Conservation (phyloP, 129 eudicot genomes). For the Pseudognaphalium luteoalbum region DNA sequence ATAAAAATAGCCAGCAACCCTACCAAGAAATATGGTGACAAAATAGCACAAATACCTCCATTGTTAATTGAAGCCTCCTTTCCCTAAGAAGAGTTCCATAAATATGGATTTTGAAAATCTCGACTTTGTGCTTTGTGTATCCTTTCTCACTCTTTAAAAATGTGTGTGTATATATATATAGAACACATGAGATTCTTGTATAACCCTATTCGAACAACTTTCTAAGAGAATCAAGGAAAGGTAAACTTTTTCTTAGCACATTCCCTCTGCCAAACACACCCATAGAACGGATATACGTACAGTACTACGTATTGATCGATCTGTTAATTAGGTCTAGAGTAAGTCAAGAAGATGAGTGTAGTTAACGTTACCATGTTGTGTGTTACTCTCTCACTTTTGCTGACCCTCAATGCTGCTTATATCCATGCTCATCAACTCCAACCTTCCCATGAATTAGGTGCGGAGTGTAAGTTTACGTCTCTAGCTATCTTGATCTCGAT, state of each 20-base stretch:
- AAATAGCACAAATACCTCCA: constrained; percentile 30
- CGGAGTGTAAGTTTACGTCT: not conserved
- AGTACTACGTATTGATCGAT: not conserved
- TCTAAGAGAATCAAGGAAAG: constrained; percentile 1
- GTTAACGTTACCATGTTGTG: constrained; percentile 18
- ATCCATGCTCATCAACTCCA: constrained; percentile 28
- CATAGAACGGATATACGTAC: too few species aligned
- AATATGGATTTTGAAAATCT: constrained; percentile 38
- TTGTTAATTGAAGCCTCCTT: constrained; percentile 35
- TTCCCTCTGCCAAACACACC: too few species aligned
- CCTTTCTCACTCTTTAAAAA: not conserved
- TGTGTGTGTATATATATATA: not conserved
- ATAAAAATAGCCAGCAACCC: constrained; percentile 14
- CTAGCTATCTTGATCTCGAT: not conserved
- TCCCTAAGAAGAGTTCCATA: constrained; percentile 36
- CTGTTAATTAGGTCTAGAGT: not conserved
- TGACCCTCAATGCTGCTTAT: constrained; percentile 29
- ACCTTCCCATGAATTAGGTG: constrained; percentile 28
- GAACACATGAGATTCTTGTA: constrained; percentile 17
- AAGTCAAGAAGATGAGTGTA: constrained; percentile 22
- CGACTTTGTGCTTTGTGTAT: constrained; percentile 35
- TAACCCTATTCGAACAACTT: constrained; percentile 10
- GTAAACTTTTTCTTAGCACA: not conserved
- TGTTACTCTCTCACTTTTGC: constrained; percentile 25
- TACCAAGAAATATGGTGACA: constrained; percentile 29